These are phyloP conservation scores for Amaranthus palmeri DNA, from an alignment of 148 eudicot genomes.

Conservation along the genomic window DNA sequence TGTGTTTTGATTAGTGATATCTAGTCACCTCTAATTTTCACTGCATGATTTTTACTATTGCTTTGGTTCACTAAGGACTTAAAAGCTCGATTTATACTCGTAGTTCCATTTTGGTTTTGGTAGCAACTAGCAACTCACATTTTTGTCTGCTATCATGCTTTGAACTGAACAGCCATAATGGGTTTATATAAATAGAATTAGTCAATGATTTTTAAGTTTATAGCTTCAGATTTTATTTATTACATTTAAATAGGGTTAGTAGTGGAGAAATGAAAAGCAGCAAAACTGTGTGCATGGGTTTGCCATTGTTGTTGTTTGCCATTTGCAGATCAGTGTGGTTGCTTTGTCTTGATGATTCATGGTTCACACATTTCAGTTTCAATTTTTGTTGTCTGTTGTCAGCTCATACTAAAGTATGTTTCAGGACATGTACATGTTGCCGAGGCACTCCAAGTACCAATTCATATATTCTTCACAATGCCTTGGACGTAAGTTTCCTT, in stretches of 20 bases:
- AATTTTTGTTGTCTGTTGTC: not conserved
- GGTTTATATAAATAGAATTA: not conserved
- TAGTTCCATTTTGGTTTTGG: too few species aligned
- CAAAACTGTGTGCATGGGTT: not conserved
- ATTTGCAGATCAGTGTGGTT: not conserved
- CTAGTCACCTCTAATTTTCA: too few species aligned
- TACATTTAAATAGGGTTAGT: not conserved
- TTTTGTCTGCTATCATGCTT: too few species aligned
- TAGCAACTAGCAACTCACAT: too few species aligned
- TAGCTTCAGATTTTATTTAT: not conserved
- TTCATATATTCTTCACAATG: conserved; percentile 95
- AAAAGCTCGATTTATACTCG: too few species aligned
- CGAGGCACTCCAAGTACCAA: conserved; percentile 78
- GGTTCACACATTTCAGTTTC: not conserved
- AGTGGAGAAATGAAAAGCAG: not conserved
- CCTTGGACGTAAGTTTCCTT: conserved; percentile 93
- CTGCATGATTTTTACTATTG: too few species aligned
- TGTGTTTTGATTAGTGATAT: too few species aligned
- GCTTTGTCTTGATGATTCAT: not conserved
- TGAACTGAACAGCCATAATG: too few species aligned
- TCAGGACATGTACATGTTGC: conserved; percentile 95
- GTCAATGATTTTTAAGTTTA: not conserved
- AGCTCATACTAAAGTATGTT: conserved; percentile 12
- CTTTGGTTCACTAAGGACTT: too few species aligned
- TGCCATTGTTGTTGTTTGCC: not conserved